Evolutionary conservation across 164 flowering plant genomes (phyloP).

Genomic region (Aristolochia californica): DNA sequence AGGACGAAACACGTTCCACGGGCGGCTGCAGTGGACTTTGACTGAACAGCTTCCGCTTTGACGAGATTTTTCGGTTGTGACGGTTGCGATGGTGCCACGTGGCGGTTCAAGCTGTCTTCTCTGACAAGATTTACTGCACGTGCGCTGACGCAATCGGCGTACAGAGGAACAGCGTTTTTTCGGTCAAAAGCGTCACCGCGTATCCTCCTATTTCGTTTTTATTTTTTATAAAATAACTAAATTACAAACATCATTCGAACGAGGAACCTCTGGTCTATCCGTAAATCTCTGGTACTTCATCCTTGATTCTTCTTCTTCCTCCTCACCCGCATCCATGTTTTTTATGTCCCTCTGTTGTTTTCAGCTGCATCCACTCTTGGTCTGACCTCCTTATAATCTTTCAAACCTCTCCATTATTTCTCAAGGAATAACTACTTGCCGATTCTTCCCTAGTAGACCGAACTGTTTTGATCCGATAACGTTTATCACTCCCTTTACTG

Average conservation of each 20-base stretch:
- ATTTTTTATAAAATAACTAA: too few relatives aligned
- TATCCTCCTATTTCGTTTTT: too few relatives aligned
- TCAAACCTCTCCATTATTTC: conserved; percentile 5
- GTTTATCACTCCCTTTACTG: conserved; percentile 16
- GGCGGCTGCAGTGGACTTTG: too few relatives aligned
- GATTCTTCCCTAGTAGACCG: conserved; percentile 55
- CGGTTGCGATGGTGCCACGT: too few relatives aligned
- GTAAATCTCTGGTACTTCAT: conserved; percentile 22
- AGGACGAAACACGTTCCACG: too few relatives aligned
- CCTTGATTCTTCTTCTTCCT: conserved; percentile 31
- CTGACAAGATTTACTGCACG: too few relatives aligned
- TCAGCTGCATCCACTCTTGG: neutral
- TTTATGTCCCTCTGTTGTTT: neutral
- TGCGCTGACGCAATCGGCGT: too few relatives aligned
- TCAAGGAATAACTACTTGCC: conserved; percentile 22
- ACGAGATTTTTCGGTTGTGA: too few relatives aligned
- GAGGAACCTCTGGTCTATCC: conserved; percentile 42
- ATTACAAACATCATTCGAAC: conserved; percentile 74
- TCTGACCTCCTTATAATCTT: conserved; percentile 14
- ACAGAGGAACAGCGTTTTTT: too few relatives aligned
- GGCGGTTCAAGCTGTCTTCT: too few relatives aligned
- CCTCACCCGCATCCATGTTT: neutral
- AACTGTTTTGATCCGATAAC: conserved; percentile 7
- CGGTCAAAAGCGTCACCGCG: too few relatives aligned
- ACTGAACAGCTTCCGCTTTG: too few relatives aligned